Evolutionary conservation across 1,139 yeast species (phyloP).

Genomic region (Sugiyamaella xylanicola): DNA sequence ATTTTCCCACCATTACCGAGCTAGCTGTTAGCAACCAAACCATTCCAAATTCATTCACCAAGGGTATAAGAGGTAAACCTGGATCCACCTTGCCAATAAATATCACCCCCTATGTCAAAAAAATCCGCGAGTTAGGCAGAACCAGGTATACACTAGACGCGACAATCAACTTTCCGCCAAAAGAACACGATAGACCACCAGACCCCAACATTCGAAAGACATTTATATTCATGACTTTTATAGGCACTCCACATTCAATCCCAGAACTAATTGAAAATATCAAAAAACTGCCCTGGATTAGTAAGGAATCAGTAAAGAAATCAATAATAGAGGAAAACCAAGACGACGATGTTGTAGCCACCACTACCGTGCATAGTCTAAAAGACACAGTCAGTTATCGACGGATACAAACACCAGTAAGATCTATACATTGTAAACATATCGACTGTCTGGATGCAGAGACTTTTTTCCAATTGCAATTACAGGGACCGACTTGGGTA

Average conservation of each 20-base stretch:
- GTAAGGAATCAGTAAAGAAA: slow-evolving; percentile 35
- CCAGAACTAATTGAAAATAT: slow-evolving; percentile 37
- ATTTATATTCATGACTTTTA: slow-evolving; percentile 37
- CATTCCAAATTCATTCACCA: slow-evolving; percentile 34
- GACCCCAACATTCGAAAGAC: slow-evolving; percentile 21
- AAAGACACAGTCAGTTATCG: slow-evolving; percentile 45
- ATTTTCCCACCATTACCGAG: slow-evolving; percentile 35
- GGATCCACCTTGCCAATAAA: slow-evolving; percentile 48
- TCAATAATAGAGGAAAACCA: slow-evolving; percentile 34
- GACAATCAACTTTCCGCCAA: slow-evolving; percentile 29
- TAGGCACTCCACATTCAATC: slow-evolving; percentile 33
- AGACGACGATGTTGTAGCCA: slow-evolving; percentile 47
- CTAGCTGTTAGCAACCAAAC: slow-evolving; percentile 30
- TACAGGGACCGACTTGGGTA: slow-evolving; percentile 49
- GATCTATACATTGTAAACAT: slow-evolving; percentile 45
- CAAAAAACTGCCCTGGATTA: slow-evolving; percentile 35
- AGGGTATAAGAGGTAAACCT: slow-evolving; percentile 44
- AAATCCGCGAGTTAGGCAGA: slow-evolving; percentile 13
- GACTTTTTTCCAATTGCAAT: slow-evolving; percentile 44
- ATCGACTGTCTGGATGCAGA: slow-evolving; percentile 48
- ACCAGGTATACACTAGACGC: slow-evolving; percentile 34
- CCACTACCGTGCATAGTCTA: slow-evolving; percentile 41
- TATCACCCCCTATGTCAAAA: slow-evolving; percentile 33
- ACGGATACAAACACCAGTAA: slow-evolving; percentile 44
- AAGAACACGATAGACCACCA: slow-evolving; percentile 11